phyloP scores from a whole-genome alignment of 2,329 filamentous ascomycete species.

The Monilinia aucupariae region DNA sequence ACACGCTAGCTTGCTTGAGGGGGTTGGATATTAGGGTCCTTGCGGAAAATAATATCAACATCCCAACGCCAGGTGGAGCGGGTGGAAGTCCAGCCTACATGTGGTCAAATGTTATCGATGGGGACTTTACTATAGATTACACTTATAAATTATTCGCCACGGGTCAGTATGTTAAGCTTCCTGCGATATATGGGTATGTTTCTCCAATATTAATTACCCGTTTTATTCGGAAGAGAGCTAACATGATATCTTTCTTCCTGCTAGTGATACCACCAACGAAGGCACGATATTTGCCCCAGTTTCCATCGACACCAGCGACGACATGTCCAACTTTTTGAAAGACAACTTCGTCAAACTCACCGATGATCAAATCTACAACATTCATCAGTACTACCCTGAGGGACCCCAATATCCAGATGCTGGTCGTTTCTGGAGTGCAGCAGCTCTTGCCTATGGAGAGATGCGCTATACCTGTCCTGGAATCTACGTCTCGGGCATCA shows the following conservation, averaged over 20 bases:
- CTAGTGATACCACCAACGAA: slow-evolving; percentile 55
- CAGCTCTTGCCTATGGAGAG: slow-evolving; percentile 56
- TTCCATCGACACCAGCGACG: slow-evolving; percentile 41
- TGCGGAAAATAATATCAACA: slow-evolving; percentile 40
- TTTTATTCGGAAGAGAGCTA: neutral
- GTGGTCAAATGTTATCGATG: slow-evolving; percentile 52
- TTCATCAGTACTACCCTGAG: slow-evolving; percentile 52
- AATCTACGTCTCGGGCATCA: slow-evolving; percentile 42
- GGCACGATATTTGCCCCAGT: slow-evolving; percentile 56
- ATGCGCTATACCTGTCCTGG: slow-evolving; percentile 61
- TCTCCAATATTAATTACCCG: neutral
- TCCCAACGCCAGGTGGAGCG: slow-evolving; percentile 36
- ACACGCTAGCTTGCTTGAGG: slow-evolving; percentile 45
- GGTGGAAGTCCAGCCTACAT: slow-evolving; percentile 43
- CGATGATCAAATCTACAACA: slow-evolving; percentile 43
- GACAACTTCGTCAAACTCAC: slow-evolving; percentile 54
- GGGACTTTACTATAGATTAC: slow-evolving; percentile 45
- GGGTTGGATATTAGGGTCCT: slow-evolving; percentile 40
- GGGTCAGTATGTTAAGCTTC: slow-evolving; percentile 49
- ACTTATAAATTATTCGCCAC: slow-evolving; percentile 45
- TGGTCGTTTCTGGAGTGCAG: slow-evolving; percentile 54
- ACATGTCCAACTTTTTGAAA: slow-evolving; percentile 51
- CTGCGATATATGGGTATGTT: slow-evolving; percentile 43
- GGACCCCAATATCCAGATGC: slow-evolving; percentile 43
- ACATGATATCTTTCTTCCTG: neutral